A percentile compares a stretch with the other conserved stretches of the same genome.
These are phyloP conservation scores for Hypoxylon sp. DNA, from an alignment of 2,329 filamentous ascomycete genomes.

Conservation along the genomic window DNA sequence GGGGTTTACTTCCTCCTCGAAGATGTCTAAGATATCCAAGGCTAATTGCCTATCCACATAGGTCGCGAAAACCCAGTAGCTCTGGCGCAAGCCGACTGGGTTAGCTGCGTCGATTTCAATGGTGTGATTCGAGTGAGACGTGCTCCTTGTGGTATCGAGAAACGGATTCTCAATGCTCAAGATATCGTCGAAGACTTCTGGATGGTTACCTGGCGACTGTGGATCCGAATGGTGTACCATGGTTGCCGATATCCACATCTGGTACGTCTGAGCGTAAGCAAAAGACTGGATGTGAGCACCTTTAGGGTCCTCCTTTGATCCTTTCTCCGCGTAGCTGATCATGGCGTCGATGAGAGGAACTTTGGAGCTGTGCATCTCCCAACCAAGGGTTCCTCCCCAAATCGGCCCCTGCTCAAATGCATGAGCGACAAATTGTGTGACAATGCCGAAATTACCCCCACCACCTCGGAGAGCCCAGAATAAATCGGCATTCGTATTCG, in stretches of 20 bases:
- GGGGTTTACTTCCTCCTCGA: constrained; percentile 24
- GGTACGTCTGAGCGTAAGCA: constrained; percentile 23
- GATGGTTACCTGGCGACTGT: constrained; percentile 26
- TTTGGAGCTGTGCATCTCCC: constrained; percentile 35
- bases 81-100: constrained; percentile 33
- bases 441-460: constrained; percentile 42
- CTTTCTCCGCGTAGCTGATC: constrained; percentile 25
- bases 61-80: constrained; percentile 35
- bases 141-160: constrained; percentile 23
- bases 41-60: constrained; percentile 26
- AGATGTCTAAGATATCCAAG: constrained; percentile 27
- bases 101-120: constrained; percentile 19
- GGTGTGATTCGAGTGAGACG: constrained; percentile 33
- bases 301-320: constrained; percentile 35
- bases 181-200: constrained; percentile 49
- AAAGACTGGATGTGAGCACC: constrained; percentile 38
- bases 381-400: constrained; percentile 36
- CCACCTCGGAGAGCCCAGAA: constrained; percentile 52
- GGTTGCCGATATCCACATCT: constrained; percentile 32
- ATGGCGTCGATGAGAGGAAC: constrained; percentile 22
- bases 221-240: constrained; percentile 33
- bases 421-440: constrained; percentile 37
- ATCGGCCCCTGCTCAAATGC: constrained; percentile 33
- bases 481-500: constrained; percentile 56
- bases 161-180: constrained; percentile 31